Base-by-base conservation (phyloP, 2,329 filamentous ascomycete species). In the Zasmidium cellare region DNA sequence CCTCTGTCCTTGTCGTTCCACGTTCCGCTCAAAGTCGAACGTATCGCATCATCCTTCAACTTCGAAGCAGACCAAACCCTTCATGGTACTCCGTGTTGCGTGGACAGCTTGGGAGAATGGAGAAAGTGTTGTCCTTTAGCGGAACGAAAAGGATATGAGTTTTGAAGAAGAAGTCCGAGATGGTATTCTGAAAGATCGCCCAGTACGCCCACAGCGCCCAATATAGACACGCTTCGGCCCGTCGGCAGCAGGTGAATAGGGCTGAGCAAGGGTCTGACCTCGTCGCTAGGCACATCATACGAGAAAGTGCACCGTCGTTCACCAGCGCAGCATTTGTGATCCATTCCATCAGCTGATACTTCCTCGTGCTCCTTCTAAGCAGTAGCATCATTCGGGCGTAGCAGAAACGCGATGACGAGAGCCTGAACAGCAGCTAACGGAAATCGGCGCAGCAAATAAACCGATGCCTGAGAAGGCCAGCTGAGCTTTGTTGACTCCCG, bases 401-500 rank as follows among this genome's bases (percentile, higher is more conserved):
- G 35, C 35, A 6, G 35, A 6, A n/a, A 41, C 35, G 16, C 35
- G 35, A 41, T 41, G 35, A 41, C 35, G 35, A 41, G 35, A 41
- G 35, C 35, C 35, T 41, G 35, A 41, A 18, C 35, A 41, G 35
- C 35, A 41, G 35, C 35, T 14, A 41, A 41, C 35, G 35, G 35
- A 18, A 31, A 16, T n/a, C 35, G 35, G 35, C 35, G 16, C 11
- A 14, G n/a, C 12, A 6, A 41, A 3, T 41, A 41, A 41, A 41
- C 35, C 35, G 35, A 41, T 41, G 35, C 35, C 35, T 41, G 35
- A 41, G 35, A 41, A n/a, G 35, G 35, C 35, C 35, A 41, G 35
- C 35, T 41, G 35, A 41, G 35, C 35, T 41, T 41, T 41, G 35
- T 41, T 41, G 35, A 41, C 35, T 14, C 7, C 55, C 55, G 51